Base-by-base conservation (phyloP, 257 asterid species). In the Cruciata laevipes region DNA sequence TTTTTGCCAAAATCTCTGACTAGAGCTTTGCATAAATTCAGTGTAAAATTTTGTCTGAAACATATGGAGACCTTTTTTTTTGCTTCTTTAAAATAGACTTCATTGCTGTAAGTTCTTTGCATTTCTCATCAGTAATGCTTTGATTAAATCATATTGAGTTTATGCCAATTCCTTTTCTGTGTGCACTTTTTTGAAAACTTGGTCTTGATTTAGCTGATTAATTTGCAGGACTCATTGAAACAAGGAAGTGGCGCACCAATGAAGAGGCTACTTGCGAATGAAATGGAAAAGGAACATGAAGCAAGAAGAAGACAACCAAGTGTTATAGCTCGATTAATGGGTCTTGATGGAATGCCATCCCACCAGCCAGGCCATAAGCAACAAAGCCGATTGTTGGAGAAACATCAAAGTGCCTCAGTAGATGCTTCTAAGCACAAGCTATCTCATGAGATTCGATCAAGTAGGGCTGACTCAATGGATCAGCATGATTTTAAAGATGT, bases 301-400 rank as follows among this genome's bases (percentile, higher is more conserved):
- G 18, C 79, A 31, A 88, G 78, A 81, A 85, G 81, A 78, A 75
- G 86, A 51, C 63, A 86, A 0, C 93, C 90, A 2, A 81, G 83
- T 71, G 81, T 85, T 40, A 74, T 94, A 70, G 97, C 96, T 71
- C 79, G 84, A 78, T 77, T 94, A 77, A 94, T 86, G 95, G 97
- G 96, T 65, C 83, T 90, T 17, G 99, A 88, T 68, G 89, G 88
- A 65, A 78, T 87, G 66, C 96, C 91, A 35, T 77, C 89, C 62
- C 87, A 87, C 0, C 77, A 85, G 79, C 79, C 73, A 66, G 77
- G 79, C 73, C 80, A 79, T 51, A 74, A 84, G 75, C 93, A 81
- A 57, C 88, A 79, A 51, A 81, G 83, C 65, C 73, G 70, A 76
- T 62, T 71, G 65, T 74, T 81, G 1, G 91, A 81, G 51, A 80